Percentiles rank a stretch among this genome's conserved stretches.
These are phyloP conservation scores for Ceratocystis variospora DNA, from an alignment of 2,329 filamentous ascomycete genomes.

Conservation along the genomic window DNA sequence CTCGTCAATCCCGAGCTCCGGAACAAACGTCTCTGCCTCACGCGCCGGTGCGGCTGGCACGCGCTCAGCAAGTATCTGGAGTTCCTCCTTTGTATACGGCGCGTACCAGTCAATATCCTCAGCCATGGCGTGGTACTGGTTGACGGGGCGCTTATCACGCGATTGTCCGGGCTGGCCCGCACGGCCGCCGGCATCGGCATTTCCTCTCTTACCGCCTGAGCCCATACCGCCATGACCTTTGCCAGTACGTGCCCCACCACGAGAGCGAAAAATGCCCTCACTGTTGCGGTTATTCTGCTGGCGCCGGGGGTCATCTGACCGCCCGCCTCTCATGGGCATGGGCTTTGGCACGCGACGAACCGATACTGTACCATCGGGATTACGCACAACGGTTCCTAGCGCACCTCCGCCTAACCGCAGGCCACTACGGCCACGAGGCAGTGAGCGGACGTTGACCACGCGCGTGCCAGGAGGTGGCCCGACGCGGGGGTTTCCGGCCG, in stretches of 20 bases:
- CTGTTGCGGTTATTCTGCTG: conserved; percentile 13
- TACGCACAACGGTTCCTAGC: conserved; percentile 16
- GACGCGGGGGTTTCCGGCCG: neutral
- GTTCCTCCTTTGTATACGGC: conserved; percentile 24
- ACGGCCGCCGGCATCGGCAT: conserved; percentile 12
- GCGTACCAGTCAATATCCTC: conserved; percentile 22
- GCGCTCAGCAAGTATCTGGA: conserved; percentile 19
- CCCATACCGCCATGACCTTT: conserved; percentile 20
- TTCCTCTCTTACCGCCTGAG: neutral
- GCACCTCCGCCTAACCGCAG: conserved; percentile 20
- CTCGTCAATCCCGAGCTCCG: conserved; percentile 27
- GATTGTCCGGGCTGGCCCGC: conserved; percentile 20
- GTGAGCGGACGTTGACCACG: conserved; percentile 30
- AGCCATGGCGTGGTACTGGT: conserved; percentile 23
- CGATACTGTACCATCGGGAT: conserved; percentile 14
- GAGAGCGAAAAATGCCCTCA: conserved; percentile 18
- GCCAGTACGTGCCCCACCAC: conserved; percentile 18
- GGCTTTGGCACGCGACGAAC: conserved; percentile 10
- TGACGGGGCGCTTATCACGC: conserved; percentile 21
- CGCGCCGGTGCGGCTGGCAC: conserved; percentile 11
- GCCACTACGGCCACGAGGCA: conserved; percentile 26
- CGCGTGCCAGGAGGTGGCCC: conserved; percentile 21
- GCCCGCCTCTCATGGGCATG: conserved; percentile 14
- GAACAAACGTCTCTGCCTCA: conserved; percentile 24
- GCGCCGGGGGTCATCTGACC: conserved; percentile 15